phyloP scores from a whole-genome alignment of 2,329 filamentous ascomycete species.

The Scytalidium sp. region DNA sequence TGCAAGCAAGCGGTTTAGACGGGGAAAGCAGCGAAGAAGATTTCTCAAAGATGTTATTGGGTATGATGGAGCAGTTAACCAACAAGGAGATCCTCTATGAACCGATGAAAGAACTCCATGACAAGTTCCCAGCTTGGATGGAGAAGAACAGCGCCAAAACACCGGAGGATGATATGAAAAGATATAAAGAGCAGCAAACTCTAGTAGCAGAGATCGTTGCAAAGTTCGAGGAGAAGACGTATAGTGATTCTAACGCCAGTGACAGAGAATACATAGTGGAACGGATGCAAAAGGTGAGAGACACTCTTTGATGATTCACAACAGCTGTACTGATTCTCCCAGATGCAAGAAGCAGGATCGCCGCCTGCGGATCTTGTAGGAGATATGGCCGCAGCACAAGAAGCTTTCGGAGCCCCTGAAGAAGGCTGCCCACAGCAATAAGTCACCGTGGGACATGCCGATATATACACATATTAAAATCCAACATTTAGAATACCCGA shows the following conservation, averaged over 20 bases:
- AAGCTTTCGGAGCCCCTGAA: constrained; percentile 59
- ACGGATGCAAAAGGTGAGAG: constrained; percentile 88
- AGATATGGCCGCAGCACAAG: constrained; percentile 81
- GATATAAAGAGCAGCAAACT: constrained; percentile 77
- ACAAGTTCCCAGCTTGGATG: constrained; percentile 91
- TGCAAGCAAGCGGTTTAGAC: constrained; percentile 64
- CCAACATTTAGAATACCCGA: constrained; percentile 2
- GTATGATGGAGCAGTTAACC: constrained; percentile 98
- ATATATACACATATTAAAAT: constrained; percentile 5
- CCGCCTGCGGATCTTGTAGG: constrained; percentile 89
- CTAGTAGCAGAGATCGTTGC: constrained; percentile 83
- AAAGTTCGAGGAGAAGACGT: constrained; percentile 81
- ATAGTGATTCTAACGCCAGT: constrained; percentile 75
- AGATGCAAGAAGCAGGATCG: constrained; percentile 97
- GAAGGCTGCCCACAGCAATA: constrained; percentile 63
- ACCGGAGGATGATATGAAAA: constrained; percentile 67
- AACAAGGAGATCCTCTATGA: constrained; percentile 98
- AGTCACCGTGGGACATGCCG: constrained; percentile 15
- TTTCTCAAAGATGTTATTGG: constrained; percentile 90
- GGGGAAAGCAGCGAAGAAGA: constrained; percentile 70
- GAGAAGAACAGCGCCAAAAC: constrained; percentile 68
- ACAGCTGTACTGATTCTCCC: constrained; percentile 16
- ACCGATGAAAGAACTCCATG: constrained; percentile 94
- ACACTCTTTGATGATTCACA: constrained; percentile 5
- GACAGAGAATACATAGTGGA: constrained; percentile 94